A percentile compares a stretch with the other conserved stretches of the same genome.
Evolutionary conservation across 1,139 yeast genomes (phyloP).

Genomic region (Yamadazyma membranifaciens): DNA sequence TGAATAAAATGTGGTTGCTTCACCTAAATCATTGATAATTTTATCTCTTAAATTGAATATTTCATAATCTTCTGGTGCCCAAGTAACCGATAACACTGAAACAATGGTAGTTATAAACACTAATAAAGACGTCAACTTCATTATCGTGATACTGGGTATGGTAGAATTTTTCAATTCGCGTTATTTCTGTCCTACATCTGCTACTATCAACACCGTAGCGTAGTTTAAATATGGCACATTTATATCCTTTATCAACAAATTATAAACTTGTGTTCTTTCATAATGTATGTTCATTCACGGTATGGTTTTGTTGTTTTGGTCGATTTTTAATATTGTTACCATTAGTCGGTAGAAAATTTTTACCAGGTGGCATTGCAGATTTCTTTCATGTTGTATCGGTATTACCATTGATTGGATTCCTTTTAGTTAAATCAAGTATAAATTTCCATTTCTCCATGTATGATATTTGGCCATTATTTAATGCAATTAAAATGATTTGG

Average conservation of each 20-base stretch:
- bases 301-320: constrained; percentile 52
- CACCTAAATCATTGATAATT: constrained; percentile 62
- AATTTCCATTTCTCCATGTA: constrained; percentile 8
- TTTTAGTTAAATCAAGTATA: constrained; percentile 22
- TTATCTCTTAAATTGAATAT: constrained; percentile 74
- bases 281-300: constrained; percentile 37
- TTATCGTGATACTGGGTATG: background rate
- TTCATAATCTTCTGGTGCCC: constrained; percentile 69
- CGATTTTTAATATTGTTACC: constrained; percentile 56
- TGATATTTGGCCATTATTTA: constrained; percentile 30
- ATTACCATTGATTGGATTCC: constrained; percentile 29
- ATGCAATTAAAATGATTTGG: constrained; percentile 38
- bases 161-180: constrained; percentile 1
- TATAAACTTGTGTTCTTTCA: constrained; percentile 35
- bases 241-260: constrained; percentile 36
- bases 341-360: constrained; percentile 57
- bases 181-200: background rate
- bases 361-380: constrained; percentile 71
- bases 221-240: constrained; percentile 19
- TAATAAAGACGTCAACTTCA: constrained; percentile 5
- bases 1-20: constrained; percentile 63
- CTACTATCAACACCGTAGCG: background rate
- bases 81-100: constrained; percentile 24
- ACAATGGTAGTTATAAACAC: constrained; percentile 16
- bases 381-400: constrained; percentile 50